Evolutionary conservation across 108 stramenopile species (phyloP).

Genomic region (Bacterosira constricta): DNA sequence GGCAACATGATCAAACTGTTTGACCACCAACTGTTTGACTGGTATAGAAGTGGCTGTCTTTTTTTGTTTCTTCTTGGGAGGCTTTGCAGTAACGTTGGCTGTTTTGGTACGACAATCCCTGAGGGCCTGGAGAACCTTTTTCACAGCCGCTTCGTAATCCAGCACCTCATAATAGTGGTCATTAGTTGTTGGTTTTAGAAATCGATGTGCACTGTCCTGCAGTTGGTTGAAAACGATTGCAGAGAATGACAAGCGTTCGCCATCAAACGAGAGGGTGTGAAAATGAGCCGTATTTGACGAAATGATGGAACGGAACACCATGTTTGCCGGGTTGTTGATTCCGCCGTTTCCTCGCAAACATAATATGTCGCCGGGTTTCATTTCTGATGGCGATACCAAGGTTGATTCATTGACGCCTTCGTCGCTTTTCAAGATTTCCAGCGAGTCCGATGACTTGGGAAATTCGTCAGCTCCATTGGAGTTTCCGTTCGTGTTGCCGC

Average conservation of each 20-base stretch:
- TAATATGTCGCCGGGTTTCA: background rate
- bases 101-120: background rate
- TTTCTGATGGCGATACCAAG: background rate
- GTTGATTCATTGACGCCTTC: background rate
- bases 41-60: too few relatives aligned
- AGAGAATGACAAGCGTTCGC: background rate
- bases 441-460: too few relatives aligned
- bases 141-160: background rate
- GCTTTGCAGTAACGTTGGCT: background rate
- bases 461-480: background rate
- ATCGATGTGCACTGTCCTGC: background rate
- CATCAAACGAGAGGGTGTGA: background rate
- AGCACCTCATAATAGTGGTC: conserved; percentile 8
- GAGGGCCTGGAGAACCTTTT: background rate
- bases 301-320: background rate
- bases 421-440: too few relatives aligned
- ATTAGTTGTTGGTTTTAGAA: background rate
- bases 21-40: too few relatives aligned
- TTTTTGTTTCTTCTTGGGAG: background rate
- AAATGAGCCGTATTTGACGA: conserved; percentile 2
- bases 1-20: conserved; percentile 3
- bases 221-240: background rate
- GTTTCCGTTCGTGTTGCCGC: background rate
- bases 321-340: background rate
- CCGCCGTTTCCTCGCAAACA: background rate